Base-by-base conservation (phyloP, 768 basidiomycete genomes). In the Austroboletus festivus region DNA sequence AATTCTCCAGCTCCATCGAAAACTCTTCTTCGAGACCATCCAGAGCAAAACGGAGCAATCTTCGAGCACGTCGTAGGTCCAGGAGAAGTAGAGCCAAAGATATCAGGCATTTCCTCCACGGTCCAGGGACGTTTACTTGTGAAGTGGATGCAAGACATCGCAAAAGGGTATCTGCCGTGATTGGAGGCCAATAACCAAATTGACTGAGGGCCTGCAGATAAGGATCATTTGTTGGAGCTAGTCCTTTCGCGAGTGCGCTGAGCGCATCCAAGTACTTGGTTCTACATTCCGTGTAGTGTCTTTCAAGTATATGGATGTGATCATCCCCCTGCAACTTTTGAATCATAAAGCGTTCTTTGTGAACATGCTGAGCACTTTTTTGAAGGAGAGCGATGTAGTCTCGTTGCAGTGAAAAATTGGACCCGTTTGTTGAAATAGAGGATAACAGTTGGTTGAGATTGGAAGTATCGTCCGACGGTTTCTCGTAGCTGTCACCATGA, bases 121-220 rank as follows among this genome's bases (percentile, higher is more conserved):
- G 4, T 38, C 8, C 1, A 0, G 58, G 37, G 11, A 67, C 23
- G 8, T 3, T 4, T 10, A 23, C 48, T 0, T 24, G 33, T 2
- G 59, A 58, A 6, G 16, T 37, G 5, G 35, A 37, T 37, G 35
- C 35, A 11, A 73, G 53, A 13, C 53, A 51, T 30, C 48, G 38
- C 13, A 74, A 54, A 18, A 74, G 53, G 19, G 55, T 48, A 41
- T 54, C 61, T 8, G 51, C 35, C 16, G 57, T 46, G 30, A 44
- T 46, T 5, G 60, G 58, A 1, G 73, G 72, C 71, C 73, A 73
- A 38, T 67, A 53, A 11, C 51, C 56, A 13, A 49, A 37, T n/a
- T 18, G 35, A 44, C 10, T 11, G 26, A 60, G 10, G 1, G 42
- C 41, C 1, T 31, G 22, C 42, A 61, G 61, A 12, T 13, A 11